Percentiles rank a stretch among this genome's conserved stretches.
phyloP scores from a whole-genome alignment of 2,329 filamentous ascomycete genomes.

The Clonostachys chloroleuca region DNA sequence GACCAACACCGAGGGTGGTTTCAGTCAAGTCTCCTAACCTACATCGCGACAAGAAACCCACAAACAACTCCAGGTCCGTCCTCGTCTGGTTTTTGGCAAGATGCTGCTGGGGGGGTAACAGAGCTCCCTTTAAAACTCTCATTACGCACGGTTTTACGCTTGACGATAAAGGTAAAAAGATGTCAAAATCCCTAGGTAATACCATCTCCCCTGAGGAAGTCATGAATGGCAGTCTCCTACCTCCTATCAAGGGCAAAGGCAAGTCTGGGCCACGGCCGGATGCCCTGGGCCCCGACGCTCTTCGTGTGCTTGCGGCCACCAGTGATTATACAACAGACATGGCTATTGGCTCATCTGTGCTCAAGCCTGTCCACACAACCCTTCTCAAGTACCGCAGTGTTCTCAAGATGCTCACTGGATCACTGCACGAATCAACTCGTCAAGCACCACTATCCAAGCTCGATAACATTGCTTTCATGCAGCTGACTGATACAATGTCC shows the following conservation, averaged over 20 bases:
- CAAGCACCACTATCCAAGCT: conserved; percentile 48
- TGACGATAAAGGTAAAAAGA: conserved; percentile 87
- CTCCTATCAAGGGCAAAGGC: conserved; percentile 59
- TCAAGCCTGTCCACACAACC: conserved; percentile 71
- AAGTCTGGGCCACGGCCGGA: conserved; percentile 51
- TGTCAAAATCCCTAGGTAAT: conserved; percentile 97
- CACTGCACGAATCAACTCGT: conserved; percentile 52
- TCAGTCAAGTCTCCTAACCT: conserved; percentile 88
- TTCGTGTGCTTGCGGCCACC: conserved; percentile 87
- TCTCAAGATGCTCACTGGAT: conserved; percentile 85
- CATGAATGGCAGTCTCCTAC: conserved; percentile 76
- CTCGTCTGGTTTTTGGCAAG: background rate
- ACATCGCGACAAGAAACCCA: conserved; percentile 60
- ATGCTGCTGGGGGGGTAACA: conserved; percentile 8
- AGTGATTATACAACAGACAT: conserved; percentile 91
- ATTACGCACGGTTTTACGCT: conserved; percentile 95
- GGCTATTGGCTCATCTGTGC: conserved; percentile 70
- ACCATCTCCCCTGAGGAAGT: conserved; percentile 77
- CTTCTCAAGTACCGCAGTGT: conserved; percentile 86
- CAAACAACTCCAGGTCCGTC: conserved; percentile 3
- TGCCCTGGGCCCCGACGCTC: conserved; percentile 76
- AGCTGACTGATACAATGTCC: conserved; percentile 61
- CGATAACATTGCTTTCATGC: conserved; percentile 74
- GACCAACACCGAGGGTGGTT: conserved; percentile 99
- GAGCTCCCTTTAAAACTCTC: conserved; percentile 77